Conservation (phyloP, 2,329 filamentous ascomycete genomes). For the Penicillium sp. region DNA sequence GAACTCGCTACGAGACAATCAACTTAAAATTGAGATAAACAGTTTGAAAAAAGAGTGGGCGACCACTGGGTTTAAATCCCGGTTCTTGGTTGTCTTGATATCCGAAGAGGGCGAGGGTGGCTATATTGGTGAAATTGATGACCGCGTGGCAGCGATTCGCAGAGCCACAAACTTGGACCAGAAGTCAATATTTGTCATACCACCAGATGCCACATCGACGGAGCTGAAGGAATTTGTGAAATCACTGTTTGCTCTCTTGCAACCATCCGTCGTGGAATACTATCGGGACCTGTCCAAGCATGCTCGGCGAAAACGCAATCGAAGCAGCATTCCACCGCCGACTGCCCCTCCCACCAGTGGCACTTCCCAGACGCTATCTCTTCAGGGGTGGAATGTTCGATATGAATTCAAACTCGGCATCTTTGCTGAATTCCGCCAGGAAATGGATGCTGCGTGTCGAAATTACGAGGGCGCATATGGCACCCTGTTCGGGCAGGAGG, state of each 20-base stretch:
- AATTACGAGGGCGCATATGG: constrained; percentile 89
- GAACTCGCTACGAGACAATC: constrained; percentile 77
- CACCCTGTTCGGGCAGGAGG: constrained; percentile 72
- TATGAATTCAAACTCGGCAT: constrained; percentile 93
- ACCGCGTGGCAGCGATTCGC: constrained; percentile 76
- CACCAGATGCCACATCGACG: constrained; percentile 65
- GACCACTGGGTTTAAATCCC: constrained; percentile 65
- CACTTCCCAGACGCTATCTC: constrained; percentile 79
- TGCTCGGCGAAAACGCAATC: constrained; percentile 78
- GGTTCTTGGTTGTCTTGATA: constrained; percentile 73
- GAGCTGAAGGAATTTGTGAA: constrained; percentile 73
- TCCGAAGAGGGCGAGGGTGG: constrained; percentile 67
- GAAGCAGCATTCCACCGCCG: constrained; percentile 73
- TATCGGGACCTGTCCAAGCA: constrained; percentile 94
- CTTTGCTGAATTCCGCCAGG: constrained; percentile 88
- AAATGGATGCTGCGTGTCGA: constrained; percentile 81
- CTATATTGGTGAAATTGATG: constrained; percentile 61
- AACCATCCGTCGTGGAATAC: constrained; percentile 77
- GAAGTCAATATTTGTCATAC: constrained; percentile 81
- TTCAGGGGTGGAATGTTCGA: constrained; percentile 85
- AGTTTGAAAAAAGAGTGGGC: constrained; percentile 65
- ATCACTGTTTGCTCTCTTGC: constrained; percentile 68
- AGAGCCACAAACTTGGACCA: constrained; percentile 75
- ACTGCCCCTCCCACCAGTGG: constrained; percentile 78
- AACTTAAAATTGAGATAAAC: constrained; percentile 83